A percentile compares a stretch with the other conserved stretches of the same genome.
Conservation (phyloP, 2,329 filamentous ascomycete species). For the Verticillium tricorpus region DNA sequence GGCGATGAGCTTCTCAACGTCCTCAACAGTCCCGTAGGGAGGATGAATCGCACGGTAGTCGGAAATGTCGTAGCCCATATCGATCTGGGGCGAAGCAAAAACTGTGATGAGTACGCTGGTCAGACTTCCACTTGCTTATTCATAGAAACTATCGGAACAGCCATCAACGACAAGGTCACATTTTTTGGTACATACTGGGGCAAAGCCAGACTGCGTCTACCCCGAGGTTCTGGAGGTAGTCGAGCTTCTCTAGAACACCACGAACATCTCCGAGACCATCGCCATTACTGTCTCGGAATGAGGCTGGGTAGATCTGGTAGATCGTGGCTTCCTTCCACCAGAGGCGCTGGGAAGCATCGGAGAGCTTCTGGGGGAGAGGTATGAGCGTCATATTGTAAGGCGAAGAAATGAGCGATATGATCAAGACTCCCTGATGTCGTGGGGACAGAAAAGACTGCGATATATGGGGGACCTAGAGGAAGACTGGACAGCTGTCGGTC, state of each 20-base stretch:
- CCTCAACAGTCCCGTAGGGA: constrained; percentile 62
- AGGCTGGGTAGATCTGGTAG: constrained; percentile 59
- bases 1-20: constrained; percentile 60
- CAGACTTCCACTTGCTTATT: background rate
- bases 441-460: background rate
- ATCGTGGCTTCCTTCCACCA: constrained; percentile 60
- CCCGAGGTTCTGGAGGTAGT: constrained; percentile 51
- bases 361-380: background rate
- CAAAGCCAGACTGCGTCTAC: constrained; percentile 55
- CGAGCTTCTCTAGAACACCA: constrained; percentile 53
- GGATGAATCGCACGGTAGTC: constrained; percentile 64
- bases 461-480: background rate
- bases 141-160: background rate
- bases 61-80: constrained; percentile 69
- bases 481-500: background rate
- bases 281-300: constrained; percentile 54
- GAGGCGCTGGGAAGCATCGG: constrained; percentile 13
- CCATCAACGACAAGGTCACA: too few relatives aligned
- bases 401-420: background rate
- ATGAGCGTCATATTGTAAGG: background rate
- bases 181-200: constrained; percentile 21
- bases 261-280: constrained; percentile 51
- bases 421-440: background rate
- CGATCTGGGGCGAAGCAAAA: constrained; percentile 51
- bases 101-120: constrained; percentile 10